Conservation (phyloP, 257 asterid genomes). For the Euphrasia confusa region DNA sequence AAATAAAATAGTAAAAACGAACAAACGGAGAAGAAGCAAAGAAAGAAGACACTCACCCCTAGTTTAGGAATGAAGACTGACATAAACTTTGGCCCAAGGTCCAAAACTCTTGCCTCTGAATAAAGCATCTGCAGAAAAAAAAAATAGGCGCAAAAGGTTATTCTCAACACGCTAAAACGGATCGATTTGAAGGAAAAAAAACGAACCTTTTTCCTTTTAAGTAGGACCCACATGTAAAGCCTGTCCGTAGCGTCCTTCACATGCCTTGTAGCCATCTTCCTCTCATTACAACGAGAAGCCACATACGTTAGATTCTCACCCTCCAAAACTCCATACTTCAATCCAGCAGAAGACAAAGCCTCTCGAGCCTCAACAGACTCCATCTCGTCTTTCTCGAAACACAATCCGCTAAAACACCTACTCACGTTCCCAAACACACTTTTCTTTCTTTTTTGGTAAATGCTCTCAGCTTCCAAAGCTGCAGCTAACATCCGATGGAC, state of each 20-base stretch:
- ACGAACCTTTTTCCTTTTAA: constrained; percentile 63
- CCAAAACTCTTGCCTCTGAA: constrained; percentile 79
- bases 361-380: constrained; percentile 59
- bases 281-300: constrained; percentile 71
- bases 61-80: constrained; percentile 73
- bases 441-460: constrained; percentile 40
- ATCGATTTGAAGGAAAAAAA: background rate
- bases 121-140: constrained; percentile 46
- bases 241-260: constrained; percentile 65
- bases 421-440: constrained; percentile 15
- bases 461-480: constrained; percentile 65
- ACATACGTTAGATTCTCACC: constrained; percentile 42
- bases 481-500: constrained; percentile 92
- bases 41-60: constrained; percentile 52
- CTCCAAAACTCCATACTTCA: constrained; percentile 27
- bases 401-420: constrained; percentile 61
- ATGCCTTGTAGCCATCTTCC: constrained; percentile 63
- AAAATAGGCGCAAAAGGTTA: background rate
- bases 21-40: background rate
- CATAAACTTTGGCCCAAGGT: constrained; percentile 90
- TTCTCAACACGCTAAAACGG: background rate
- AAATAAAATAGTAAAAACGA: no score
- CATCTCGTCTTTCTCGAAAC: constrained; percentile 35
- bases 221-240: constrained; percentile 69
- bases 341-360: constrained; percentile 52